Evolutionary conservation across 768 basidiomycete species (phyloP).

Genomic region (Mycena venus): DNA sequence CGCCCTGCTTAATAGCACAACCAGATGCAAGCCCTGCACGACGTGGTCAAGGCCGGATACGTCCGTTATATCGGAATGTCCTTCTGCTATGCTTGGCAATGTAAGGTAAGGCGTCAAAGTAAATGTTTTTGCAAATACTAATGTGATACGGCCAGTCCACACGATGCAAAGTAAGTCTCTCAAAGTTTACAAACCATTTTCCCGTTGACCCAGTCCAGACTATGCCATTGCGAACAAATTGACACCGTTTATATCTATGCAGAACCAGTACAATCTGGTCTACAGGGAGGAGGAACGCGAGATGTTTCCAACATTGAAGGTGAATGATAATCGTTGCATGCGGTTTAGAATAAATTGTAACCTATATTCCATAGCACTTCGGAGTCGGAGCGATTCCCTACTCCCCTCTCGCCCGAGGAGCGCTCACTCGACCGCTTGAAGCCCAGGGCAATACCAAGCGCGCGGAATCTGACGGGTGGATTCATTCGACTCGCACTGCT

Average conservation of each 20-base stretch:
- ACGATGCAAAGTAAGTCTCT: conserved; percentile 63
- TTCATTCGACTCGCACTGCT: too few species aligned
- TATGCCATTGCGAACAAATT: conserved; percentile 70
- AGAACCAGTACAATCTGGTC: conserved; percentile 72
- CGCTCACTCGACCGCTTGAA: conserved; percentile 54
- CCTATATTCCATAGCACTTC: conserved; percentile 56
- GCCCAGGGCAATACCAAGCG: conserved; percentile 50
- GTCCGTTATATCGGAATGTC: conserved; percentile 74
- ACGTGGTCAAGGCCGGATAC: conserved; percentile 74
- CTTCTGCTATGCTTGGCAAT: conserved; percentile 68
- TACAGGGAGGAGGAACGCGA: conserved; percentile 78
- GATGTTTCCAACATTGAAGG: conserved; percentile 72
- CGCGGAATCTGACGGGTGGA: conserved; percentile 50
- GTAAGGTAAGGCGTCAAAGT: too few species aligned
- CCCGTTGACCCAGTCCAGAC: conserved; percentile 50
- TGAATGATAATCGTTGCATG: conserved; percentile 25
- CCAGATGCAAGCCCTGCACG: conserved; percentile 78
- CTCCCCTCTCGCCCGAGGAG: conserved; percentile 68
- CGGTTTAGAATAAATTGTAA: too few species aligned
- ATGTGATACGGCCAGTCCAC: conserved; percentile 54
- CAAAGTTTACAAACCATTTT: not conserved
- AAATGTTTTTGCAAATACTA: not conserved
- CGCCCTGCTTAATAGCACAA: not conserved
- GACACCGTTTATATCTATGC: conserved; percentile 77
- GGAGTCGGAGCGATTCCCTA: conserved; percentile 71